These are phyloP conservation scores for Cyclotella kingstonii DNA, from an alignment of 108 stramenopile genomes.

Conservation along the genomic window DNA sequence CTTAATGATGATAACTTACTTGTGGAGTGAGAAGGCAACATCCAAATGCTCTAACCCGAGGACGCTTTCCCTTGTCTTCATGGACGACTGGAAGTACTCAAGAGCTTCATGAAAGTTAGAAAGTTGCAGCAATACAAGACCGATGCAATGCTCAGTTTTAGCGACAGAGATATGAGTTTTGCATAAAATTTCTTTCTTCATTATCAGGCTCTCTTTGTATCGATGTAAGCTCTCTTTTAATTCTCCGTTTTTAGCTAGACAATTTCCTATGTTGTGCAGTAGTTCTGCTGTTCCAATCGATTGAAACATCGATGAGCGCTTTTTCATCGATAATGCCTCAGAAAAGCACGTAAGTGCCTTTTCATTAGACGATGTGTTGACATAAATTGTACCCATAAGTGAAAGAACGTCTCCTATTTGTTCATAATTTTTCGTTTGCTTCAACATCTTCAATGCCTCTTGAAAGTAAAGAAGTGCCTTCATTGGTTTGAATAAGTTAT, in stretches of 20 bases:
- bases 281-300: slow-evolving; percentile 35
- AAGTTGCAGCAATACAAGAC: slow-evolving; percentile 27
- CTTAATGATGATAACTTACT: too few relatives aligned
- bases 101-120: slow-evolving; percentile 36
- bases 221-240: slow-evolving; percentile 14
- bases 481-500: slow-evolving; percentile 22
- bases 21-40: slow-evolving; percentile 48
- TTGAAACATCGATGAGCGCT: slow-evolving; percentile 16
- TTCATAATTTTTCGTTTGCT: slow-evolving; percentile 28
- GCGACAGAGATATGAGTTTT: slow-evolving; percentile 25
- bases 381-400: slow-evolving; percentile 40
- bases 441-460: slow-evolving; percentile 40
- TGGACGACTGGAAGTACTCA: slow-evolving; percentile 34
- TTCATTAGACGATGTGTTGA: slow-evolving; percentile 16
- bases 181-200: slow-evolving; percentile 27
- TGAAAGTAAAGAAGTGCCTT: slow-evolving; percentile 41
- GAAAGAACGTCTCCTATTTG: slow-evolving; percentile 38
- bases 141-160: slow-evolving; percentile 50
- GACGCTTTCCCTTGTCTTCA: slow-evolving; percentile 20
- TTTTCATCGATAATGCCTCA: slow-evolving; percentile 37
- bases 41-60: slow-evolving; percentile 49
- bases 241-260: slow-evolving; percentile 37
- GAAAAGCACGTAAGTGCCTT: slow-evolving; percentile 43
- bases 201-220: slow-evolving; percentile 36
- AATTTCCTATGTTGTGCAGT: slow-evolving; percentile 55